Percentiles rank a stretch among this genome's conserved stretches.
Conservation (phyloP, 306 rosid species). For the Fragaria ananassa region DNA sequence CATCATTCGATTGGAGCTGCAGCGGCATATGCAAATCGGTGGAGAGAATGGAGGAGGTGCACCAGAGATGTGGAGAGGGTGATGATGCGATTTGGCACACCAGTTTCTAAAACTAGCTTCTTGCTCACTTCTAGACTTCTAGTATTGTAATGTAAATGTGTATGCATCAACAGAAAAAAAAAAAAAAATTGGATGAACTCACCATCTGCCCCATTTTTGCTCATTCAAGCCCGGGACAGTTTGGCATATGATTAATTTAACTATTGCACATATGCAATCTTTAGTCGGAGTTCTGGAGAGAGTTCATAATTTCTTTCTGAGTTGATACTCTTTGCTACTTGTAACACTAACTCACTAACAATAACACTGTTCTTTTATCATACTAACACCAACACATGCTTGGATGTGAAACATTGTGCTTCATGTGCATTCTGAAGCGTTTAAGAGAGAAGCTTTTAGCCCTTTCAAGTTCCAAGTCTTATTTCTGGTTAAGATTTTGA, state of each 20-base stretch:
- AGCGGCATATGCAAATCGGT: conserved; percentile 66
- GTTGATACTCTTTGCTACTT: background rate
- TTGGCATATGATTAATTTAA: conserved; percentile 36
- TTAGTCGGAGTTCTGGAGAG: background rate
- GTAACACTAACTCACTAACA: background rate
- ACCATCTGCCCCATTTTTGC: conserved; percentile 48
- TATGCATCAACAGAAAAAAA: background rate
- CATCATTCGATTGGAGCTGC: conserved; percentile 66
- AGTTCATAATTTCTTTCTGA: background rate
- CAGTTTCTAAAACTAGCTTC: conserved; percentile 35
- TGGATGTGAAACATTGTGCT: background rate
- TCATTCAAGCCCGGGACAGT: conserved; percentile 31
- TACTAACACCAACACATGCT: background rate
- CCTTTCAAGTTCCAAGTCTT: background rate
- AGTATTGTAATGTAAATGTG: conserved; percentile 25
- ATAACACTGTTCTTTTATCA: background rate
- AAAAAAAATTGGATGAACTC: background rate
- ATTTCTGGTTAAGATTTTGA: background rate
- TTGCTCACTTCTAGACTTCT: background rate
- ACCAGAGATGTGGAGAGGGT: conserved; percentile 58
- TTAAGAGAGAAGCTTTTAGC: background rate
- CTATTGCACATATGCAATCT: conserved; percentile 22
- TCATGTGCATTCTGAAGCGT: background rate
- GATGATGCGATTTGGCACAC: conserved; percentile 61
- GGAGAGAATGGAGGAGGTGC: conserved; percentile 63